These are phyloP conservation scores for Aphanomyces euteiches DNA, from an alignment of 352 stramenopile species.

Conservation along the genomic window DNA sequence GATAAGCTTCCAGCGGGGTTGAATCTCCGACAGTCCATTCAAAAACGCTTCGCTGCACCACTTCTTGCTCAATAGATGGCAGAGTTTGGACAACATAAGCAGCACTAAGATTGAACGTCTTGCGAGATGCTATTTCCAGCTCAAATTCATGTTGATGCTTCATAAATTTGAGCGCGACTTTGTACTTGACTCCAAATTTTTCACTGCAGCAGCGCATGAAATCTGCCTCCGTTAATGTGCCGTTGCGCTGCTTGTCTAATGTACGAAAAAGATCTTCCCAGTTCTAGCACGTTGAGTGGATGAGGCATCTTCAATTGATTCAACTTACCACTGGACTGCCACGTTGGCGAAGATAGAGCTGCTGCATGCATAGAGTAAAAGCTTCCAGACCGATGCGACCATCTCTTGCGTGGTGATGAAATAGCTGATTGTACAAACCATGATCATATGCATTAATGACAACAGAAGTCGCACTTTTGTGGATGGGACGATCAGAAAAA, in stretches of 20 bases:
- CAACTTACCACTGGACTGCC: not conserved
- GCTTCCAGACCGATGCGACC: not conserved
- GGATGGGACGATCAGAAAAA: not conserved
- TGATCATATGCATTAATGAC: not conserved
- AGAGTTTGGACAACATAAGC: not conserved
- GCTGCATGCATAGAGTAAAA: not conserved
- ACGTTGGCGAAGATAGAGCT: not conserved
- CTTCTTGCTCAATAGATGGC: not conserved
- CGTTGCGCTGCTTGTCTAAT: not conserved
- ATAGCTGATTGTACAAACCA: not conserved
- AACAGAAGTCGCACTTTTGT: not conserved
- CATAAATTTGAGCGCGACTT: conserved; percentile 14
- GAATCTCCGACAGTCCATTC: not conserved
- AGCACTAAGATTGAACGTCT: not conserved
- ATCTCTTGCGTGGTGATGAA: not conserved
- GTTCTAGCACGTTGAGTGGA: too few species aligned
- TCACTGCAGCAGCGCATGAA: not conserved
- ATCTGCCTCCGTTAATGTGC: not conserved
- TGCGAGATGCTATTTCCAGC: not conserved
- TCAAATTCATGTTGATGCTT: not conserved
- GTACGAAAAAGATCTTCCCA: not conserved
- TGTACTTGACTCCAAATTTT: conserved; percentile 1
- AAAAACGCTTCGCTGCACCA: not conserved
- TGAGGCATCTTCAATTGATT: not conserved
- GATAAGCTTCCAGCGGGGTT: not conserved